These are phyloP conservation scores for Syzygium malaccense DNA, from an alignment of 441 rosid species.

Conservation along the genomic window DNA sequence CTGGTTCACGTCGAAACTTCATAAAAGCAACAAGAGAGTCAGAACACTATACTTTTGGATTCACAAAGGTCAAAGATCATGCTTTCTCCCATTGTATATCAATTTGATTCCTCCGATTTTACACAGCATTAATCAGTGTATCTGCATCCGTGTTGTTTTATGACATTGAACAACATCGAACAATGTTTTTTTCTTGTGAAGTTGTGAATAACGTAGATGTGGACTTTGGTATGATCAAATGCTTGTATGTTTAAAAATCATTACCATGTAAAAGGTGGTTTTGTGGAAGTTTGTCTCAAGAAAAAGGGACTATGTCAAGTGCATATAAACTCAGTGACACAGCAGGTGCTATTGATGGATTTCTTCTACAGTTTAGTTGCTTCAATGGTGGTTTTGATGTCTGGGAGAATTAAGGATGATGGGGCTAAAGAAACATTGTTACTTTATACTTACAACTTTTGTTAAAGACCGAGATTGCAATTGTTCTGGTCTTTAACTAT, in stretches of 20 bases:
- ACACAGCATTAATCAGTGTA: background rate
- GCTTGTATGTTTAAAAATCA: background rate
- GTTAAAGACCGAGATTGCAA: background rate
- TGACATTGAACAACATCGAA: background rate
- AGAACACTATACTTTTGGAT: background rate
- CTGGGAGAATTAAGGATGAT: background rate
- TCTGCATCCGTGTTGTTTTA: background rate
- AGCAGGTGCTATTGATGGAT: background rate
- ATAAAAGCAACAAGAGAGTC: background rate
- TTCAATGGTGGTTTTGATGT: background rate
- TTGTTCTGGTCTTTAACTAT: background rate
- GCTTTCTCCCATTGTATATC: background rate
- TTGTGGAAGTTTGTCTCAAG: background rate
- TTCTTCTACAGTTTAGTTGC: background rate
- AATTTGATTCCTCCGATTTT: background rate
- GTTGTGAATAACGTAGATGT: background rate
- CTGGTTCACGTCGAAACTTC: background rate
- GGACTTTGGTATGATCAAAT: background rate
- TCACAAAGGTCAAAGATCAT: background rate
- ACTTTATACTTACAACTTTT: background rate
- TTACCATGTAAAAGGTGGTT: background rate
- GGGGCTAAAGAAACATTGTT: background rate
- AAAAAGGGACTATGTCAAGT: background rate
- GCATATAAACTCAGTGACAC: background rate
- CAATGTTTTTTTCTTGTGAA: background rate